Evolutionary conservation across 257 asterid species (phyloP).

Genomic region (Henckelia pumila): DNA sequence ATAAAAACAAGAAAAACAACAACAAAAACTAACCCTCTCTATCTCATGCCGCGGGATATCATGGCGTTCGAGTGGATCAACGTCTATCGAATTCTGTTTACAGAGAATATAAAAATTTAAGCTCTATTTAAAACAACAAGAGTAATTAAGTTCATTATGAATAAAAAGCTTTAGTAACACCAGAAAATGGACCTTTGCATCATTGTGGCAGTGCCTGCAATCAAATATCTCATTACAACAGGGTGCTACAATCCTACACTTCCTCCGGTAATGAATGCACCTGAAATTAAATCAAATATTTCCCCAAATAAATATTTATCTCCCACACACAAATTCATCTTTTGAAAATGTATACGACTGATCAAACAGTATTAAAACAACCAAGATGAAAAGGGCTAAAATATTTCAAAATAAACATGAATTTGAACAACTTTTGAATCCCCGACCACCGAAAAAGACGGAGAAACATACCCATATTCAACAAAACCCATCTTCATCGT

Average conservation of each 20-base stretch:
- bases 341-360: too few relatives aligned
- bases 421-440: too few relatives aligned
- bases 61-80: constrained; percentile 59
- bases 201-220: constrained; percentile 87
- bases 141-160: not conserved
- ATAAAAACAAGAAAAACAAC: not conserved
- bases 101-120: constrained; percentile 17
- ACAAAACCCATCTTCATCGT: constrained; percentile 23
- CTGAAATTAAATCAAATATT: constrained; percentile 28
- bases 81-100: constrained; percentile 56
- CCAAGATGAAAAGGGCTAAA: not conserved
- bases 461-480: constrained; percentile 31
- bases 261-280: constrained; percentile 65
- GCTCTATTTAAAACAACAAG: not conserved
- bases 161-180: not conserved
- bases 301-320: not conserved
- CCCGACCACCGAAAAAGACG: not conserved
- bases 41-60: constrained; percentile 72
- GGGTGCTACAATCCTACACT: constrained; percentile 69
- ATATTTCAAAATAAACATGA: not conserved
- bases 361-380: not conserved
- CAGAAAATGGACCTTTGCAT: constrained; percentile 45
- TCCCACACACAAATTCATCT: not conserved
- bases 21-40: constrained; percentile 41
- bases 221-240: constrained; percentile 70